Evolutionary conservation across 306 rosid species (phyloP), one percentile per base, ranked within the genome.

Genomic region (Glycyrrhiza uralensis): DNA sequence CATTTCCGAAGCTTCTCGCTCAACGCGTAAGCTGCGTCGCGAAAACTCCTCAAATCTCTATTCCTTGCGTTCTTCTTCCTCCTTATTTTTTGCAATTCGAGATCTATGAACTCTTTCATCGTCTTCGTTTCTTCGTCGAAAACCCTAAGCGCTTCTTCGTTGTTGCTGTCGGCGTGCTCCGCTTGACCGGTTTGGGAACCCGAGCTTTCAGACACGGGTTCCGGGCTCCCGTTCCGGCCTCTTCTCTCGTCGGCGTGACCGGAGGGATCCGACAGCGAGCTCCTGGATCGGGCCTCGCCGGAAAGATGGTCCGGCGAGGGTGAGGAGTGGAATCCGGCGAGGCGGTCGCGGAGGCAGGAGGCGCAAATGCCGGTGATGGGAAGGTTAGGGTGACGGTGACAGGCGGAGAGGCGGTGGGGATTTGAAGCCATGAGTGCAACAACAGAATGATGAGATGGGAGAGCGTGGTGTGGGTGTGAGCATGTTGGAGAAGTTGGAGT

Each of bases 51-150:
- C 14, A 85, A 88, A 80, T 91, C 97, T 63, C 77, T 32, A 0
- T 4, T 84, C 28, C 76, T 86, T 7, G 72, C 66, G 32, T 73
- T 71, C 79, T 83, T 90, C 80, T 80, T 79, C 38, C 62, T 26
- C n/a, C n/a, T n/a, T n/a, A n/a, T n/a, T 1, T 66, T 76, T 78
- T 68, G 82, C 76, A 79, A 52, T 57, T 92, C 98, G 61, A 92
- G 94, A 89, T 92, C 96, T 86, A 92, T 89, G 14, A 92, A 85
- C 65, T 92, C 98, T 52, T 88, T 92, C 86, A 92, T 84, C 63
- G 95, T 83, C 87, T 83, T 88, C 38, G 84, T 75, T 79, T 85
- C 92, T 83, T 81, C 90, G 1, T 46, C 84, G 7, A 12, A 44
- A 89, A 76, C 91, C 87, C 88, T 85, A 84, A 76, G 38, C 47